Conservation (phyloP, 2,329 filamentous ascomycete genomes). For the Emericellopsis atlantica region DNA sequence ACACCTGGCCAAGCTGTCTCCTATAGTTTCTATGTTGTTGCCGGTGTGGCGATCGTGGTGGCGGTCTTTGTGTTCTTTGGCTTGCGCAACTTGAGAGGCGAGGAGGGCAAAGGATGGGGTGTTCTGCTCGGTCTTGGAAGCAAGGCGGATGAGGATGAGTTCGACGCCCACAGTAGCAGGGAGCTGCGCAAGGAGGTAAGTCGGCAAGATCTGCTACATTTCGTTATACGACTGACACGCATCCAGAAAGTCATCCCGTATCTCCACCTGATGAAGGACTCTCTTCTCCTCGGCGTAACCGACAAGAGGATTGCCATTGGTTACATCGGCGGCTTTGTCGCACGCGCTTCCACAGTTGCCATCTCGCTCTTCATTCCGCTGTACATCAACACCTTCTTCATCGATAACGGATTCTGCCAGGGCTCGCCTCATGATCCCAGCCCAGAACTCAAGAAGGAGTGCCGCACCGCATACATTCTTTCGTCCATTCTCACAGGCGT, state of each 20-base stretch:
- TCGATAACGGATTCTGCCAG: constrained; percentile 66
- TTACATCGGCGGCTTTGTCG: constrained; percentile 90
- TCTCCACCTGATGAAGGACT: constrained; percentile 45
- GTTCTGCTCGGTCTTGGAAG: constrained; percentile 34
- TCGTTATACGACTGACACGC: neutral
- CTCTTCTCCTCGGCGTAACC: constrained; percentile 57
- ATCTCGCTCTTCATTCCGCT: constrained; percentile 93
- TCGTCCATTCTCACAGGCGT: constrained; percentile 80
- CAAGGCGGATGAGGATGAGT: constrained; percentile 6
- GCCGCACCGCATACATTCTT: constrained; percentile 75
- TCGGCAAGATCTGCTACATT: neutral
- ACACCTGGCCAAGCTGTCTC: constrained; percentile 64
- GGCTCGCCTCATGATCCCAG: constrained; percentile 50
- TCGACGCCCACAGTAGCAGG: neutral
- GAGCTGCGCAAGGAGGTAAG: constrained; percentile 10
- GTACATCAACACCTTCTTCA: constrained; percentile 85
- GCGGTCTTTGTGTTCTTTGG: constrained; percentile 69
- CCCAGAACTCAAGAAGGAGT: constrained; percentile 72
- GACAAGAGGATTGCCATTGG: constrained; percentile 73
- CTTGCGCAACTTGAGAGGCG: constrained; percentile 54
- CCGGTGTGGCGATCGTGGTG: constrained; percentile 56
- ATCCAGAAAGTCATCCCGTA: constrained; percentile 35
- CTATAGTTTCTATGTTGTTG: constrained; percentile 82
- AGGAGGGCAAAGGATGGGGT: constrained; percentile 64
- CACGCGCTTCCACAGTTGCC: constrained; percentile 84